These are phyloP conservation scores for Pluteus cervinus DNA, from an alignment of 768 basidiomycete genomes.

Conservation along the genomic window DNA sequence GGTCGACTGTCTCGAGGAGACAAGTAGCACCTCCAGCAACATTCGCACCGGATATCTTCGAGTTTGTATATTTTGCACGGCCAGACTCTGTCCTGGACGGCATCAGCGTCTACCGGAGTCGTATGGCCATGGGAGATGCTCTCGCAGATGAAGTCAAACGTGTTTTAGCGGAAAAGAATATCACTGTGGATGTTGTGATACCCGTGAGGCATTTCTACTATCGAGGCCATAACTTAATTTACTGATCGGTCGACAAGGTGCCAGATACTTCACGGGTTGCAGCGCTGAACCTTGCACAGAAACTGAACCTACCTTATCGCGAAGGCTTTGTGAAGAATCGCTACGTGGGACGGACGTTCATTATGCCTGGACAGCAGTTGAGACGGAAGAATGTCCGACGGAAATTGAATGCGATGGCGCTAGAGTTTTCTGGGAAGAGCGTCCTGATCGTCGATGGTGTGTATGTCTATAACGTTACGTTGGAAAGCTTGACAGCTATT, in stretches of 20 bases:
- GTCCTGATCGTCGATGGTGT: conserved; percentile 94
- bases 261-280: conserved; percentile 97
- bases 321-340: conserved; percentile 99
- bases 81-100: conserved; percentile 98
- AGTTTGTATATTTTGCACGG: conserved; percentile 97
- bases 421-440: conserved; percentile 89
- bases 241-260: conserved; percentile 40
- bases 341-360: conserved; percentile 97
- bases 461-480: conserved; percentile 10
- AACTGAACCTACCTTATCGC: conserved; percentile 82
- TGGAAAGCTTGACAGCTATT: conserved; percentile 1
- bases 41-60: conserved; percentile 98
- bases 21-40: conserved; percentile 62
- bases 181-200: conserved; percentile 92
- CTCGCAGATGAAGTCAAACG: conserved; percentile 82
- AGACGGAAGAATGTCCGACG: conserved; percentile 90
- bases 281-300: conserved; percentile 91
- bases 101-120: conserved; percentile 92
- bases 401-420: conserved; percentile 97
- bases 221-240: conserved; percentile 2
- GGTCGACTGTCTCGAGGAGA: conserved; percentile 65
- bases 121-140: conserved; percentile 99
- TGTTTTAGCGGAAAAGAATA: conserved; percentile 58
- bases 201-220: conserved; percentile 47
- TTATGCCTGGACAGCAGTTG: conserved; percentile 99